Evolutionary conservation across 139 green algal genomes (phyloP), one percentile per base, ranked within the genome.

Genomic region (Closterium sp.): DNA sequence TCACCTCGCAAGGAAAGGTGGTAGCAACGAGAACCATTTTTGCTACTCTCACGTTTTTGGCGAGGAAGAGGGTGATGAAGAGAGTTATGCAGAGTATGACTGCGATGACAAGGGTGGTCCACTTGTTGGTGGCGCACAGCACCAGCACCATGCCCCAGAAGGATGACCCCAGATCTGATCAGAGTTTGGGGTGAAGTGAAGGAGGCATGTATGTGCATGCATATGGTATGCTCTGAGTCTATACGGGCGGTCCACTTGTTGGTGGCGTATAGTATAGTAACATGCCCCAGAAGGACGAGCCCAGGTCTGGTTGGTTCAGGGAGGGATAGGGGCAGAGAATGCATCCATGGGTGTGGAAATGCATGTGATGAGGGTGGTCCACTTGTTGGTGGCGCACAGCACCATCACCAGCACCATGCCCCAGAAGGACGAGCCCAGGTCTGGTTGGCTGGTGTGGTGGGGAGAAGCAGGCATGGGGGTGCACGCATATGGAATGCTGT

Each of bases 141-240:
- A 92, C 28, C 19, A 92, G 42, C 89, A 89, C 9, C 89, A 92
- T 92, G 85, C 89, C 89, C 89, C 89, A 92, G 50, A 92, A 92
- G 30, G 89, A 92, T 7, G 89, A 92, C 4, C 89, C 89, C 79
- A 92, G 62, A 7, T 92, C 89, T 92, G 89, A 2, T 70, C 3
- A 70, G 5, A 70, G 45, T 38, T n/a, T n/a, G 32, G 32, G 32
- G 2, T 38, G 32, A 3, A 3, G 32, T 38, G 32, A 38, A 4
- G 45, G 1, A 19, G 45, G 10, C 45, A 70, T 70, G 45, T 70
- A 4, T 13, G 45, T 13, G 11, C 10, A 62, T 62, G 45, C 45
- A 4, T 2, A 89, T 70, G 89, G 89, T 13, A 88, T 32, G 85
- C 62, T 30, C 31, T 62, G 85, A 13, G 30, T 19, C 85, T 7